Evolutionary conservation across 176 grass and related monocot species (phyloP), one percentile per base, ranked within the genome.

Genomic region (Rhipidocladum racemiflorum): DNA sequence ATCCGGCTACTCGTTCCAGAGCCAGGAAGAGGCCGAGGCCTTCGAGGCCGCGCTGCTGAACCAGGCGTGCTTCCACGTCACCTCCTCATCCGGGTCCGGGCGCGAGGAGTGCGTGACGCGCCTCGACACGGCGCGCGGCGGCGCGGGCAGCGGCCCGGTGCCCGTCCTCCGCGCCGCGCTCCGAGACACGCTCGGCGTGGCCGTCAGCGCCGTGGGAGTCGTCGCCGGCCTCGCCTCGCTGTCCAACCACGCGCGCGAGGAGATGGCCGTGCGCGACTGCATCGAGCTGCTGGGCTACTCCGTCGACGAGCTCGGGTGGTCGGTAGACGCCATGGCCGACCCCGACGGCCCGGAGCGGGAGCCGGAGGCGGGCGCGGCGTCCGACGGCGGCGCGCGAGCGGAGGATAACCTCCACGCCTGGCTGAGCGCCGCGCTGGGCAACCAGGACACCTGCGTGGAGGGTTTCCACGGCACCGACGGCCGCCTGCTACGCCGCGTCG

Each of bases 391-490:
- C 61, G 51, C 24, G 39, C 83, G 75, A 21, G 65, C 85, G 21
- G 95, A 95, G 35, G 82, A 84, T 28, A 89, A 91, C 70, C 0
- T 98, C 36, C 88, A 94, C 44, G 81, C 95, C 9, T 95, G 92
- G 92, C 90, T 98, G 0, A 98, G 95, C 69, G 92, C 95, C 4
- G 90, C 90, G 29, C 55, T 91, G 51, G 80, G 86, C 9, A 98
- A 98, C 82, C 95, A 98, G 68, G 90, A 90, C 61, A 98, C 95
- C 4, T 98, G 95, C 82, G 21, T 91, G 64, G 95, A 93, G 32
- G 92, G 95, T 55, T 97, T 97, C 78, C 83, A 75, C 18, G 90
- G 92, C 55, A 88, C 84, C 3, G 92, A 89, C 51, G 88, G 88
- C 25, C 88, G 92, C 54, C 75, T 91, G 35, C 43, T 78, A 27